Conservation (phyloP, 2,329 filamentous ascomycete genomes). For the Stachybotrys echinatus region DNA sequence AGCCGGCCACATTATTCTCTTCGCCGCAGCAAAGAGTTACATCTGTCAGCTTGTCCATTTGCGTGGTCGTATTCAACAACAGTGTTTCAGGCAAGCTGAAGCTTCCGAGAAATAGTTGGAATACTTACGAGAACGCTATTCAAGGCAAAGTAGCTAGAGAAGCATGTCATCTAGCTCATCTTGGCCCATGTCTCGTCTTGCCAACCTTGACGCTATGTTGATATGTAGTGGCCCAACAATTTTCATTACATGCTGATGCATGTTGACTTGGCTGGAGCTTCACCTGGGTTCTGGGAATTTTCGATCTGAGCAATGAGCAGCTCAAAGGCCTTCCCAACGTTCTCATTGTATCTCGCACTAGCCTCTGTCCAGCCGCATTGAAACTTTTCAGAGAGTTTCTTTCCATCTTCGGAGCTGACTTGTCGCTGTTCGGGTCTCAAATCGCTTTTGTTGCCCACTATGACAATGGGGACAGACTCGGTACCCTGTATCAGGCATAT, state of each 20-base stretch:
- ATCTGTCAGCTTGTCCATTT: too few species aligned
- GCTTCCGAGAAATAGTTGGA: too few species aligned
- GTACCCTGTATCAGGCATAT: conserved; percentile 58
- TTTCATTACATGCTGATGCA: conserved; percentile 75
- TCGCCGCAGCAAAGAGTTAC: too few species aligned
- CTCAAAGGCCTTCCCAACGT: conserved; percentile 89
- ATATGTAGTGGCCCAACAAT: background rate
- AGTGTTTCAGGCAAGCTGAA: too few species aligned
- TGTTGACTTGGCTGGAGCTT: conserved; percentile 74
- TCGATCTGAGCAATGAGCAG: conserved; percentile 92
- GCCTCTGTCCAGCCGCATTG: conserved; percentile 94
- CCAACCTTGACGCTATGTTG: background rate
- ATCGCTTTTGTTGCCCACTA: conserved; percentile 97
- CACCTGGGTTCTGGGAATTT: conserved; percentile 84
- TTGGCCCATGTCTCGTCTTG: background rate
- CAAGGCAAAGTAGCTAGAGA: background rate
- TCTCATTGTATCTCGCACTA: conserved; percentile 88
- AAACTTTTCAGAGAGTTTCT: conserved; percentile 78
- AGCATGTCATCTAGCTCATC: background rate
- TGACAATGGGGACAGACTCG: conserved; percentile 85
- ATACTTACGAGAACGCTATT: too few species aligned
- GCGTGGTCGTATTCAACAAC: too few species aligned
- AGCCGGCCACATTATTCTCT: too few species aligned
- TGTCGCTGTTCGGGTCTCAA: conserved; percentile 89
- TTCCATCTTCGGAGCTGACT: conserved; percentile 79